Evolutionary conservation across 148 eudicot species (phyloP).

Genomic region (Chenopodium album): DNA sequence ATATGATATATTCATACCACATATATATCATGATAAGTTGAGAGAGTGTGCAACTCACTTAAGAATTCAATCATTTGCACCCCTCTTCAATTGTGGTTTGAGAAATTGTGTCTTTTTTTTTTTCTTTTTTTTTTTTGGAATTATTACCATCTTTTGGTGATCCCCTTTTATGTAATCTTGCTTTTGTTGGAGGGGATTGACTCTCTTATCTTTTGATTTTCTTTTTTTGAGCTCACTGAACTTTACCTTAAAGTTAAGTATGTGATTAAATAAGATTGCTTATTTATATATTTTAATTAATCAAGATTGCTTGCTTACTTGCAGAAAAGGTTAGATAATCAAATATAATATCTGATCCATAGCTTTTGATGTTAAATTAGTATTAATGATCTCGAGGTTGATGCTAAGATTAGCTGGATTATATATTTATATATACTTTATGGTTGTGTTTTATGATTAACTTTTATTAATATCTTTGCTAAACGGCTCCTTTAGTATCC

Average conservation of each 20-base stretch:
- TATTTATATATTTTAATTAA: background rate
- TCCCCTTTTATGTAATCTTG: conserved; percentile 18
- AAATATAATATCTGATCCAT: conserved; percentile 15
- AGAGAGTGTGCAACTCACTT: background rate
- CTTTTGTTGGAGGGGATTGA: conserved; percentile 1
- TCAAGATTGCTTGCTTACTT: background rate
- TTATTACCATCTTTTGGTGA: background rate
- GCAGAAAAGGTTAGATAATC: conserved; percentile 13
- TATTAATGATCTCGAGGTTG: background rate
- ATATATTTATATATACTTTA: background rate
- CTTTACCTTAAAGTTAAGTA: conserved; percentile 15
- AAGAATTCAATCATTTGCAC: conserved; percentile 14
- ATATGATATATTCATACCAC: background rate
- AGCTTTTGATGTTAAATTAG: conserved; percentile 18
- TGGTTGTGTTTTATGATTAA: background rate
- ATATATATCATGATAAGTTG: background rate
- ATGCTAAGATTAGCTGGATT: conserved; percentile 26
- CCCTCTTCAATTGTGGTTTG: too few species aligned
- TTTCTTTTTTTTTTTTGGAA: background rate
- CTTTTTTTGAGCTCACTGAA: background rate
- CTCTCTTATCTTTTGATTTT: background rate
- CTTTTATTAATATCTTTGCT: too few species aligned
- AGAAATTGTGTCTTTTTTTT: background rate
- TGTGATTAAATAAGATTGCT: conserved; percentile 27
- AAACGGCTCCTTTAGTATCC: background rate